Evolutionary conservation across 192 early-diverging fungal species (phyloP).

Genomic region (Oehlia diaphana): DNA sequence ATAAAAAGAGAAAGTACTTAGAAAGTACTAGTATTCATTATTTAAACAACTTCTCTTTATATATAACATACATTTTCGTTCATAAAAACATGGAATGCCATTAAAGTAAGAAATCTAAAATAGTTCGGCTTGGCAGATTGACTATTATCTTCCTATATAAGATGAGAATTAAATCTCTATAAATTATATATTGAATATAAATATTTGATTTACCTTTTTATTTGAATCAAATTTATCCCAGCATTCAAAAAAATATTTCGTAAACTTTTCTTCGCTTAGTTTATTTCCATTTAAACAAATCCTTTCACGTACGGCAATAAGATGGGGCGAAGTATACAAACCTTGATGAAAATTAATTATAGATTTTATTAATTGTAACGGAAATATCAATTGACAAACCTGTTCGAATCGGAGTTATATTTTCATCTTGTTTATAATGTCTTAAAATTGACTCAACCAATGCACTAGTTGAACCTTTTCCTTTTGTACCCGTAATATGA

Average conservation of each 20-base stretch:
- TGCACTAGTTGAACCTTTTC: slow-evolving; percentile 84
- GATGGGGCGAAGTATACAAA: slow-evolving; percentile 91
- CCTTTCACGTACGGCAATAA: slow-evolving; percentile 89
- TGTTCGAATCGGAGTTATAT: slow-evolving; percentile 11
- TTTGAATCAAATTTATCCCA: slow-evolving; percentile 69
- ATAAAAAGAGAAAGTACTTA: not conserved
- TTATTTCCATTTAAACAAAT: slow-evolving; percentile 90
- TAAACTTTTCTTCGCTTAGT: slow-evolving; percentile 58
- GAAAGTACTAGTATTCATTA: not conserved
- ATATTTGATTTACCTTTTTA: not conserved
- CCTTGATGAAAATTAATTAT: slow-evolving; percentile 53
- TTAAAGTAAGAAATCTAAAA: slow-evolving; percentile 87
- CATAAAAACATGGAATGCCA: slow-evolving; percentile 89
- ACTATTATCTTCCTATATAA: not conserved
- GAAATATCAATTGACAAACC: not conserved
- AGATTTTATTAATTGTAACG: not conserved
- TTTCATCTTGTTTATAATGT: slow-evolving; percentile 22
- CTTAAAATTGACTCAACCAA: slow-evolving; percentile 80
- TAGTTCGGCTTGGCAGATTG: slow-evolving; percentile 64
- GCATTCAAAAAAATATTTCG: slow-evolving; percentile 84
- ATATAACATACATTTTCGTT: slow-evolving; percentile 57
- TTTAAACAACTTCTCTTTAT: not conserved
- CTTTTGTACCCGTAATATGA: slow-evolving; percentile 85
- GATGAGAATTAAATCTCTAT: not conserved
- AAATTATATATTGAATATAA: not conserved